Base-by-base conservation (phyloP, 164 flowering plant species). In the Euptelea pleiosperma region DNA sequence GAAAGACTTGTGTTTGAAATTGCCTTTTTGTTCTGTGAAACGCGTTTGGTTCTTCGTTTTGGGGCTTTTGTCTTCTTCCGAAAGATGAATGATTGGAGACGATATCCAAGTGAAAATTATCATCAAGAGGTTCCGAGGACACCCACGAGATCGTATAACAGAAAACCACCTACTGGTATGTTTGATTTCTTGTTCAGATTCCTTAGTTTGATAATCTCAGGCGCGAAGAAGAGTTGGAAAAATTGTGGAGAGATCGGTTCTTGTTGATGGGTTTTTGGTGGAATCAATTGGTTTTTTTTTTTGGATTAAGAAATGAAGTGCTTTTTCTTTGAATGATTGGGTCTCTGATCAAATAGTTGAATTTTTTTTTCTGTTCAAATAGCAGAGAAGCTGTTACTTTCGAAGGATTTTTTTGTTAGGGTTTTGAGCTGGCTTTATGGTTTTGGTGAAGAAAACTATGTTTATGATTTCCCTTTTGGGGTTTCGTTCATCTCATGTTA, bases 91-190 rank as follows among this genome's bases (percentile, higher is more conserved):
- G 52, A 52, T 45, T 59, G 63, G 69, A 58, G 53, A 43, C 21
- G 53, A 28, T 48, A 59, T 52, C 52, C 35, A 18, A 15, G 40
- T 21, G 26, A 51, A 14, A n/a, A 65, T 41, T 16, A 24, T 14
- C 34, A 39, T 31, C 55, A 41, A 30, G 42, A n/a, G 1, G 22
- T 7, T 40, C 34, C 24, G n/a, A 36, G 47, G 16, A 14, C 25
- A 15, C 26, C 25, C 14, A 4, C 44, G 28, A 60, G 69, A 52
- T 45, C 55, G 39, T 45, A 57, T 15, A 49, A 35, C 60, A 47
- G 63, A 43, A 66, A 51, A 25, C 70, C 57, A 0, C 63, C 67
- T 45, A 3, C 55, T 31, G 74, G 74, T 70, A 52, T 11, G 60
- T 47, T 26, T n/a, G 16, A 11, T 6, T 46, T 47, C n/a, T 22